Evolutionary conservation across 345 rosid genomes (phyloP).

Genomic region (Lepidium didymum): DNA sequence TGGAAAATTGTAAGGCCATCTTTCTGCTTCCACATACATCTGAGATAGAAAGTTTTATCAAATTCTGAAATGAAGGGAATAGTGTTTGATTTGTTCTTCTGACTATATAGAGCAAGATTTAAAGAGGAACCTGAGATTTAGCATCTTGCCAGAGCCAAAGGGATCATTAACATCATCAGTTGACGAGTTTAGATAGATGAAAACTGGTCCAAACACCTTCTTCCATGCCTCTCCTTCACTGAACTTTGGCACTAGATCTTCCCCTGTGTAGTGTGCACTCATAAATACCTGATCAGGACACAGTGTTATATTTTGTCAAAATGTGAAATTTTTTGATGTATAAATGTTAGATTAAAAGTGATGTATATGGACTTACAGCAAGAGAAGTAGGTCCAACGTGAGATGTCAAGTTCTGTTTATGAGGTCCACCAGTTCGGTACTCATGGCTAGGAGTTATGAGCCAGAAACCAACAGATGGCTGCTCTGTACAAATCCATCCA

Average conservation of each 20-base stretch:
- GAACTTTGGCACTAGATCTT: slow-evolving; percentile 61
- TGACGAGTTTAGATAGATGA: slow-evolving; percentile 66
- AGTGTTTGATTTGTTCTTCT: background rate
- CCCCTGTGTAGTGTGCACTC: slow-evolving; percentile 82
- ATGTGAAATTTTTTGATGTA: background rate
- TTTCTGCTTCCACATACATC: slow-evolving; percentile 63
- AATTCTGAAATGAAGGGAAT: background rate
- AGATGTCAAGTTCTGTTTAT: slow-evolving; percentile 81
- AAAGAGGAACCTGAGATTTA: slow-evolving; percentile 52
- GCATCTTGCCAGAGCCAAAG: slow-evolving; percentile 87
- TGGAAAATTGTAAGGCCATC: slow-evolving; percentile 90
- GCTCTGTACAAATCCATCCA: slow-evolving; percentile 70
- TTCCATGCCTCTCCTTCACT: slow-evolving; percentile 67
- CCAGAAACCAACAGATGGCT: slow-evolving; percentile 77
- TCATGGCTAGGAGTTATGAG: slow-evolving; percentile 83
- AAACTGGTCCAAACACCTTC: slow-evolving; percentile 90
- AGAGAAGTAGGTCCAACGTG: slow-evolving; percentile 82
- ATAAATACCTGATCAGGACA: slow-evolving; percentile 59
- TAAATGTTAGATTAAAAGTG: background rate
- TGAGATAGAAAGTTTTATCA: slow-evolving; percentile 4
- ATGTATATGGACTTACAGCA: slow-evolving; percentile 39
- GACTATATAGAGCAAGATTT: background rate
- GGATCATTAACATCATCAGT: slow-evolving; percentile 45
- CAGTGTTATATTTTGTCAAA: background rate
- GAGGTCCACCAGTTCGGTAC: slow-evolving; percentile 77